Evolutionary conservation across 192 early-diverging fungal species (phyloP).

Genomic region (Backusella tuberculispora): DNA sequence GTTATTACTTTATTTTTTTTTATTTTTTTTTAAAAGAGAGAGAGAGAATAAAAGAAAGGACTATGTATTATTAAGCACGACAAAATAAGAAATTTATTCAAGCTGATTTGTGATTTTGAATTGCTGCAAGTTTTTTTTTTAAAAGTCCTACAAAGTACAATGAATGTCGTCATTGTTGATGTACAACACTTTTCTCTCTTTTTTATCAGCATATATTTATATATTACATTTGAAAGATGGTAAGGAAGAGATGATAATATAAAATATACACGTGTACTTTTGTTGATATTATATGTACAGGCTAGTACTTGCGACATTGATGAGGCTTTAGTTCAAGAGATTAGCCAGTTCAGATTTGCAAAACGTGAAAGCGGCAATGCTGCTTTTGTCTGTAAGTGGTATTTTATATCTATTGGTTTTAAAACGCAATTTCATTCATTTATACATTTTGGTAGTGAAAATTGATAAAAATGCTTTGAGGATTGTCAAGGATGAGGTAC

Average conservation of each 20-base stretch:
- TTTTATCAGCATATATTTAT: too few species aligned
- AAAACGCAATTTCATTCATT: neutral
- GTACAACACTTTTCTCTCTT: too few species aligned
- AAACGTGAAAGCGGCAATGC: slow-evolving; percentile 56
- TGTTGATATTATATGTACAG: neutral
- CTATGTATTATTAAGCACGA: too few species aligned
- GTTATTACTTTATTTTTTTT: too few species aligned
- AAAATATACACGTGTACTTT: neutral
- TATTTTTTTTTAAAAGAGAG: too few species aligned
- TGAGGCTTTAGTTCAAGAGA: slow-evolving; percentile 47
- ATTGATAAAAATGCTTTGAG: slow-evolving; percentile 53
- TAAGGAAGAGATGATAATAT: neutral
- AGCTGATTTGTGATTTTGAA: too few species aligned
- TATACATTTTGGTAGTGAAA: slow-evolving; percentile 42
- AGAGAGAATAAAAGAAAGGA: too few species aligned
- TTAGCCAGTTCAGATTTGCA: slow-evolving; percentile 55
- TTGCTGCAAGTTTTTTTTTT: too few species aligned
- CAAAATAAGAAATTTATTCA: too few species aligned
- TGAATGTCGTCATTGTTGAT: too few species aligned
- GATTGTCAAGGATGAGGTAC: slow-evolving; percentile 56
- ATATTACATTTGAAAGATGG: neutral
- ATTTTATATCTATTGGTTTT: neutral
- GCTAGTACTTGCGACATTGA: slow-evolving; percentile 55
- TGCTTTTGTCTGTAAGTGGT: slow-evolving; percentile 55
- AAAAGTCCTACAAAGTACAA: too few species aligned